Conservation (phyloP, 2,329 filamentous ascomycete species). For the Colletotrichum viniferum region DNA sequence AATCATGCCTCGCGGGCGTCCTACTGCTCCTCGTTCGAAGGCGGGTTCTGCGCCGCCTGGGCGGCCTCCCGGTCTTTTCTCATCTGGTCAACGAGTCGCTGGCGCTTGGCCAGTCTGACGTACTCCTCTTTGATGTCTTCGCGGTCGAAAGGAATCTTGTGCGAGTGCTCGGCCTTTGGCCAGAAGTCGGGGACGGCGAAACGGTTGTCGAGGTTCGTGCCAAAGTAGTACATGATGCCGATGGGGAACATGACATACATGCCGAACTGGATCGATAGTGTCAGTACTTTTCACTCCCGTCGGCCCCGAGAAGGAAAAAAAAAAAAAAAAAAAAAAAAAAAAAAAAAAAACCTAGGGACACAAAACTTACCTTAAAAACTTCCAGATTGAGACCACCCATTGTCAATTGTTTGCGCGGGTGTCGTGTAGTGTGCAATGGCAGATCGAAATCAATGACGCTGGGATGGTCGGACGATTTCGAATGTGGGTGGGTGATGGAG, state of each 20-base stretch:
- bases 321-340: not conserved
- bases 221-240: constrained; percentile 99
- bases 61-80: constrained; percentile 44
- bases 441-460: not conserved
- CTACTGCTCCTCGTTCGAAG: constrained; percentile 29
- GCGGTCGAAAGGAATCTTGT: constrained; percentile 75
- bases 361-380: constrained; percentile 75
- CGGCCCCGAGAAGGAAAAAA: not conserved
- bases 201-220: constrained; percentile 92
- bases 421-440: not conserved
- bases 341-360: not conserved
- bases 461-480: not conserved
- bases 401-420: not conserved
- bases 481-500: not conserved
- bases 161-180: constrained; percentile 80
- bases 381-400: constrained; percentile 87
- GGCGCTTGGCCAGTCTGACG: constrained; percentile 66
- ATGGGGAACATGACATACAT: constrained; percentile 99
- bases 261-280: constrained; percentile 71
- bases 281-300: not conserved
- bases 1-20: not conserved
- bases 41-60: constrained; percentile 28
- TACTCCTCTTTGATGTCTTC: constrained; percentile 87
- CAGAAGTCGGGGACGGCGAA: constrained; percentile 93
- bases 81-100: constrained; percentile 79